These are phyloP conservation scores for Exserohilum rostratum DNA, from an alignment of 2,329 filamentous ascomycete species.

Conservation along the genomic window DNA sequence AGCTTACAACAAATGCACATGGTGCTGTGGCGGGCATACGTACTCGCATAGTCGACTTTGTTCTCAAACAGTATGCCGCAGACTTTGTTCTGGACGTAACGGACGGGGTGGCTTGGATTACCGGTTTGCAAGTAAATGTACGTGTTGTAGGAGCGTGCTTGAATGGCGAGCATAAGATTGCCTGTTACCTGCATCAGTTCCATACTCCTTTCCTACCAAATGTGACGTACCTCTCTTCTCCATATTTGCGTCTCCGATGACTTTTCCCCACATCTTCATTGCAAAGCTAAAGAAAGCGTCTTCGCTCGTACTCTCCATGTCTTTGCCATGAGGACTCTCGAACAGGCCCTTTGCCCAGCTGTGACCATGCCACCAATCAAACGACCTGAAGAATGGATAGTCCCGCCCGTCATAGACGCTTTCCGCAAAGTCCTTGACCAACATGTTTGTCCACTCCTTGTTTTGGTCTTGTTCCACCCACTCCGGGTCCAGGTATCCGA, in stretches of 20 bases:
- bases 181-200: constrained; percentile 49
- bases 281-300: constrained; percentile 87
- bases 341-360: constrained; percentile 87
- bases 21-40: constrained; percentile 68
- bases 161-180: constrained; percentile 82
- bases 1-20: constrained; percentile 7
- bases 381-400: constrained; percentile 82
- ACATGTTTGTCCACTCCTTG: constrained; percentile 77
- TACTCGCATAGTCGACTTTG: constrained; percentile 91
- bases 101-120: constrained; percentile 73
- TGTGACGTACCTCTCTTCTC: constrained; percentile 64
- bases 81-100: constrained; percentile 82
- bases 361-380: constrained; percentile 96
- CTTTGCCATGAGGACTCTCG: constrained; percentile 74
- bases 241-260: constrained; percentile 76
- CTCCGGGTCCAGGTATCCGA: constrained; percentile 75
- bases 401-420: constrained; percentile 66
- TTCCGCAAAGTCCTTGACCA: constrained; percentile 86
- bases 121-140: constrained; percentile 81
- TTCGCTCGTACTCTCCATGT: constrained; percentile 88
- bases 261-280: constrained; percentile 90
- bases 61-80: constrained; percentile 83
- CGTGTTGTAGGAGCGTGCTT: constrained; percentile 72
- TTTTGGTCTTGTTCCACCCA: constrained; percentile 72
- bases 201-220: too few species aligned